Percentiles rank a stretch among this genome's conserved stretches.
These are phyloP conservation scores for Pyrus bretschneideri DNA, from an alignment of 306 rosid genomes.

Conservation along the genomic window DNA sequence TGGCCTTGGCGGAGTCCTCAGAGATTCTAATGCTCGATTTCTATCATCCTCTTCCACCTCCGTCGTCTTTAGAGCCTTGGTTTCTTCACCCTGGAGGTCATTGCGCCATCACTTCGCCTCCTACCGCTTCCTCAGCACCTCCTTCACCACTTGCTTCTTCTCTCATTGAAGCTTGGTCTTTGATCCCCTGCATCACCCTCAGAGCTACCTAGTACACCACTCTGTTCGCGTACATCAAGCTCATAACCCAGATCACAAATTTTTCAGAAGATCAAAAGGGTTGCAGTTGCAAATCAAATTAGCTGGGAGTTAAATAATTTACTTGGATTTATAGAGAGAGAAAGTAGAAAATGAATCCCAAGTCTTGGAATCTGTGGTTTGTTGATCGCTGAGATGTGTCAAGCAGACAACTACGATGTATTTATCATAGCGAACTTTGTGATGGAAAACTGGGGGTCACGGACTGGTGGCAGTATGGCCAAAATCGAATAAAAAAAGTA, in stretches of 20 bases:
- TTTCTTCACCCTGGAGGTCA: too few relatives aligned
- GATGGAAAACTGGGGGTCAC: neutral
- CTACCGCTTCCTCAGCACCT: too few relatives aligned
- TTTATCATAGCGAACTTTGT: neutral
- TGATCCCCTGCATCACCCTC: conserved; percentile 34
- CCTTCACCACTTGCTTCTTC: too few relatives aligned
- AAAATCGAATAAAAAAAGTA: too few relatives aligned
- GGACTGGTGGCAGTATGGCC: neutral
- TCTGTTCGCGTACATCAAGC: conserved; percentile 46
- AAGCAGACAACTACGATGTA: conserved; percentile 19
- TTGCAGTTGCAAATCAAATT: neutral
- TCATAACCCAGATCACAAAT: conserved; percentile 26
- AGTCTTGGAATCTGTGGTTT: neutral
- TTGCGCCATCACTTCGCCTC: too few relatives aligned
- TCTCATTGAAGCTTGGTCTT: conserved; percentile 29
- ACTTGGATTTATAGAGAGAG: neutral
- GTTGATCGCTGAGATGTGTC: neutral
- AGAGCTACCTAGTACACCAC: conserved; percentile 22
- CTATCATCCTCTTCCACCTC: too few relatives aligned
- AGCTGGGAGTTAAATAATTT: neutral
- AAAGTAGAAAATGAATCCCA: neutral
- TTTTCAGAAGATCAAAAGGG: neutral
- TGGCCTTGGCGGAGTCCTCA: too few relatives aligned
- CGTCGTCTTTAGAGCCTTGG: too few relatives aligned
- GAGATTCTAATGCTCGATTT: too few relatives aligned